Base-by-base conservation (phyloP, 2,329 filamentous ascomycete genomes). In the Hymenoscyphus occultus region DNA sequence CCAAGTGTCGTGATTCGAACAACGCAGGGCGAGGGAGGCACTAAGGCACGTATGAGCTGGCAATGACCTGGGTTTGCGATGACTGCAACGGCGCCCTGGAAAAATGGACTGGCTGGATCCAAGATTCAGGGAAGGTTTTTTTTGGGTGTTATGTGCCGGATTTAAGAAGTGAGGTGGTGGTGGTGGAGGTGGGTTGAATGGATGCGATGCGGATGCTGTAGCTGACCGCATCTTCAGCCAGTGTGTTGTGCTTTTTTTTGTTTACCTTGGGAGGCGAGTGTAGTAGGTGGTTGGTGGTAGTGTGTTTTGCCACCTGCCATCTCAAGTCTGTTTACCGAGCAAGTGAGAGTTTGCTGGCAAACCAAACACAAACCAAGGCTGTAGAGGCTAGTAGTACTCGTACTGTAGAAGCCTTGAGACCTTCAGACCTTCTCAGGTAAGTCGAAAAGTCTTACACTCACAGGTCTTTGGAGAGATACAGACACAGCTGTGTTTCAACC, bases 1-100 rank as follows among this genome's bases (percentile, higher is more conserved):
- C 22, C 48, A 22, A 57, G 35, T 59, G 58, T 59, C 40, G 56
- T 58, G 56, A 58, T 32, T 22, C 32, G 57, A 59, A 59, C 57
- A 40, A 39, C 39, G 32, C 57, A 59, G 28, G 32, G 22, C 19
- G 58, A 40, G 19, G 19, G 39, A 7, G 58, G 58, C 58, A 59
- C 58, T 59, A 59, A 59, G 58, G 58, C 58, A 59, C 16, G 58
- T 59, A 40, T 59, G 58, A 59, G 58, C 40, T 59, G 58, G 58
- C 58, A 59, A 35, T 10, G 58, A 59, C 39, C 39, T 39, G 58
- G 58, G 58, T 14, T 6, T 57, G n/a, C 54, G 54, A 28, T 22
- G 19, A 7, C 13, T 6, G 45, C 6, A 31, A 39, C 32, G 54
- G 19, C 22, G 48, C 19, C 19, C 48, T 22, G 22, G 48, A 45